These are phyloP conservation scores for Lipomyces orientalis DNA, from an alignment of 805 yeast genomes.

Conservation along the genomic window DNA sequence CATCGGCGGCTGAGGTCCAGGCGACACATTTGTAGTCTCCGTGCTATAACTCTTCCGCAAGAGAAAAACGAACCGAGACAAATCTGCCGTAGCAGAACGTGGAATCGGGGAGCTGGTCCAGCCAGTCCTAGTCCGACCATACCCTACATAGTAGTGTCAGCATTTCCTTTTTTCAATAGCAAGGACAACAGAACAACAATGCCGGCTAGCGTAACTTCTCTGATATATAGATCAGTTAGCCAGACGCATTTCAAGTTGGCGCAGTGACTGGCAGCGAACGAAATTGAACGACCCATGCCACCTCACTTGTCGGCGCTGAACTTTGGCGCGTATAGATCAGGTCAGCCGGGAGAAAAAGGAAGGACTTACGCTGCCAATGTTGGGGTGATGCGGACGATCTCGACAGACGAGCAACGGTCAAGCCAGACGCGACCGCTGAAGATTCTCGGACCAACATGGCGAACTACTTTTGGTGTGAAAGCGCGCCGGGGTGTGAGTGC, in stretches of 20 bases:
- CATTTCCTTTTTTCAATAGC: neutral
- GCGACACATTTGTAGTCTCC: neutral
- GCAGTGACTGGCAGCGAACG: neutral
- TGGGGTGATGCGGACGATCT: neutral
- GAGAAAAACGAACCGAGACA: neutral
- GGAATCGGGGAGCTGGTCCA: neutral
- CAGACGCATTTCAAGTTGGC: neutral
- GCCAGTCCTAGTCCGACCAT: neutral
- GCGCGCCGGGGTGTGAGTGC: neutral
- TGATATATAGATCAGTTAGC: neutral
- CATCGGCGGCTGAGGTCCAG: neutral
- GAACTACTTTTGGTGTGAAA: neutral
- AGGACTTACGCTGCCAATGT: neutral
- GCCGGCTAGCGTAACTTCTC: neutral
- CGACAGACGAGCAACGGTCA: neutral
- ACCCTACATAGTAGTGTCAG: neutral
- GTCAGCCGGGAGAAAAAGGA: neutral
- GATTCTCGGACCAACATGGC: constrained; percentile 1
- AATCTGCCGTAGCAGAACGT: neutral
- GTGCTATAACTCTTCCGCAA: constrained; percentile 1
- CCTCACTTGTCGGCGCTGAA: neutral
- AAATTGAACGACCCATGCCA: neutral
- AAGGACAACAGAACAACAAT: neutral
- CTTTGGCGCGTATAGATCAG: neutral
- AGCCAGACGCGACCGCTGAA: neutral